These are phyloP conservation scores for Venturia aucupariae DNA, from an alignment of 2,329 filamentous ascomycete genomes.

Conservation along the genomic window DNA sequence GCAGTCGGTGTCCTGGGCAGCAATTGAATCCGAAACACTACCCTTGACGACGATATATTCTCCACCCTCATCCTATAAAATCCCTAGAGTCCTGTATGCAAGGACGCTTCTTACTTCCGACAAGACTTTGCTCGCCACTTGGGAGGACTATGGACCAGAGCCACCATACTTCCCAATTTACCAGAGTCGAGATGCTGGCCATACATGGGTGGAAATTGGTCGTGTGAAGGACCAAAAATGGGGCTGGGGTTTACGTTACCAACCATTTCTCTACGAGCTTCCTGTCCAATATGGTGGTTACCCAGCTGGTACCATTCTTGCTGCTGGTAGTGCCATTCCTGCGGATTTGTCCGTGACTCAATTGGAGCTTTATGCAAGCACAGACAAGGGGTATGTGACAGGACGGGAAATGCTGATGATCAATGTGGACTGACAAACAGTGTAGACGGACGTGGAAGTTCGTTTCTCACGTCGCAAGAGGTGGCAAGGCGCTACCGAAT, in stretches of 20 bases:
- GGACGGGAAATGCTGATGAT: background rate
- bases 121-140: conserved; percentile 40
- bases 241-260: conserved; percentile 57
- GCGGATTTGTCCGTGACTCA: conserved; percentile 51
- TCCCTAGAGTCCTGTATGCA: conserved; percentile 43
- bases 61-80: conserved; percentile 36
- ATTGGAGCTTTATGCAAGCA: conserved; percentile 60
- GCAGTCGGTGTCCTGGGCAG: background rate
- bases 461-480: conserved; percentile 54
- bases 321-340: conserved; percentile 52
- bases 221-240: conserved; percentile 55
- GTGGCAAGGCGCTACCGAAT: conserved; percentile 51
- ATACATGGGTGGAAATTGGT: conserved; percentile 54
- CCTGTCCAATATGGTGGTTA: conserved; percentile 49
- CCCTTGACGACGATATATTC: conserved; percentile 28
- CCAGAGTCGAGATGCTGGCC: conserved; percentile 36
- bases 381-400: conserved; percentile 41
- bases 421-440: background rate
- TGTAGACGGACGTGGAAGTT: conserved; percentile 50
- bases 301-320: conserved; percentile 53
- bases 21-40: background rate
- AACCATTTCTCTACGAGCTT: conserved; percentile 59
- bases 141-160: conserved; percentile 45
- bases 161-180: conserved; percentile 40
- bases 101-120: conserved; percentile 36